These are phyloP conservation scores for Trichoderma aggressivum DNA, from an alignment of 2,329 filamentous ascomycete species.

Conservation along the genomic window DNA sequence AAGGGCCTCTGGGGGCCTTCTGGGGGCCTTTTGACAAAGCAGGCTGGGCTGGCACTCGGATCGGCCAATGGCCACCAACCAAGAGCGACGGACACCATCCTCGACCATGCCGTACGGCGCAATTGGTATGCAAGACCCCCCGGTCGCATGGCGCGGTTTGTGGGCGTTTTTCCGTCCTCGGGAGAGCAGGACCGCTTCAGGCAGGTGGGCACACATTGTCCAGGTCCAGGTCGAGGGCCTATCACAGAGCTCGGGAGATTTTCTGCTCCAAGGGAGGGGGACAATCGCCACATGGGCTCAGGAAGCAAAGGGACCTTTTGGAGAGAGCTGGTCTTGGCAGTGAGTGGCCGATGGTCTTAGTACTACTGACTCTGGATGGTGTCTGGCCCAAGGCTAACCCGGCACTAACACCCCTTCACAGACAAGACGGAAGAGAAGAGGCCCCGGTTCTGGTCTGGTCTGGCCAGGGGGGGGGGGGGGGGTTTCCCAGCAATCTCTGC, in stretches of 20 bases:
- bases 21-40: not conserved
- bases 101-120: not conserved
- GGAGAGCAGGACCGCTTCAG: not conserved
- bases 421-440: no score
- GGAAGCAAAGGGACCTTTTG: constrained; percentile 2
- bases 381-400: not conserved
- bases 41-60: not conserved
- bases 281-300: not conserved
- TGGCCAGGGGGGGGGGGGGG: no score
- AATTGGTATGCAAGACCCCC: not conserved
- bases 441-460: no score
- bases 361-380: not conserved
- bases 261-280: not conserved
- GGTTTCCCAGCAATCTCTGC: not conserved
- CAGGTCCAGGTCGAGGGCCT: not conserved
- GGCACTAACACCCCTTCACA: no score
- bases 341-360: not conserved
- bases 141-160: not conserved
- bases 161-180: not conserved
- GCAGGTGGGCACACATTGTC: constrained; percentile 3
- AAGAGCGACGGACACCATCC: not conserved
- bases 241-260: not conserved
- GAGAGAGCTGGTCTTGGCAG: not conserved
- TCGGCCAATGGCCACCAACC: not conserved
- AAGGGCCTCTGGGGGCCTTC: not conserved